A percentile compares a stretch with the other conserved stretches of the same genome.
phyloP scores from a whole-genome alignment of 2,329 filamentous ascomycete genomes.

The Claviceps capensis region DNA sequence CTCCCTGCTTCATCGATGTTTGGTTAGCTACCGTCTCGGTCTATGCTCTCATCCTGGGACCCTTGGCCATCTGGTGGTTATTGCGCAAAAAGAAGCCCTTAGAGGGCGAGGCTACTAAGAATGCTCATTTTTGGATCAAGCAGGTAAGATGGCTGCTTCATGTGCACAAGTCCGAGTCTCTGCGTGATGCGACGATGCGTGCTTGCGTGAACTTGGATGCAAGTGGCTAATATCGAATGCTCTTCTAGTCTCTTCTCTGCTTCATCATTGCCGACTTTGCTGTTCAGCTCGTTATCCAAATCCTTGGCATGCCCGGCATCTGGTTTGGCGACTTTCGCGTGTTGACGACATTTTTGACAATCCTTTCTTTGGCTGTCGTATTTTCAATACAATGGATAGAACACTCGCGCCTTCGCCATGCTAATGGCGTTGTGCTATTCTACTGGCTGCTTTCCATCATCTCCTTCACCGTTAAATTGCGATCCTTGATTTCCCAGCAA shows the following conservation, averaged over 20 bases:
- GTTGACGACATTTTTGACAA: constrained; percentile 61
- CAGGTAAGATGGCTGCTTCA: constrained; percentile 40
- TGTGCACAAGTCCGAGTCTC: background rate
- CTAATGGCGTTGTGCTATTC: constrained; percentile 78
- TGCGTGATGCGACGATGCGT: background rate
- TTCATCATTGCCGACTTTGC: constrained; percentile 54
- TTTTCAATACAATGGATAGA: constrained; percentile 77
- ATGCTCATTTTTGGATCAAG: constrained; percentile 89
- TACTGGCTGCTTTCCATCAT: constrained; percentile 86
- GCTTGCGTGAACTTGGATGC: background rate
- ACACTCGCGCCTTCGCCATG: constrained; percentile 67
- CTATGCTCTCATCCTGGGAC: constrained; percentile 67
- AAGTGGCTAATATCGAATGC: background rate
- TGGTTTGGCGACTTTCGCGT: constrained; percentile 78
- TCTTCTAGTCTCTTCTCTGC: constrained; percentile 37
- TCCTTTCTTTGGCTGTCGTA: constrained; percentile 60
- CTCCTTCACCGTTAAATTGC: constrained; percentile 66
- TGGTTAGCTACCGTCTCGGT: constrained; percentile 67
- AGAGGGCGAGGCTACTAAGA: constrained; percentile 51
- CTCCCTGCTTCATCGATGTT: constrained; percentile 91
- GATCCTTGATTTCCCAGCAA: constrained; percentile 70
- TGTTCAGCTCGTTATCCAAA: constrained; percentile 64
- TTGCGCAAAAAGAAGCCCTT: constrained; percentile 49
- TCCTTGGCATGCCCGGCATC: constrained; percentile 50
- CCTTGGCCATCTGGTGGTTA: constrained; percentile 68